Evolutionary conservation across 169 alveolate species (phyloP).

Genomic region (Plasmodium reichenowi): DNA sequence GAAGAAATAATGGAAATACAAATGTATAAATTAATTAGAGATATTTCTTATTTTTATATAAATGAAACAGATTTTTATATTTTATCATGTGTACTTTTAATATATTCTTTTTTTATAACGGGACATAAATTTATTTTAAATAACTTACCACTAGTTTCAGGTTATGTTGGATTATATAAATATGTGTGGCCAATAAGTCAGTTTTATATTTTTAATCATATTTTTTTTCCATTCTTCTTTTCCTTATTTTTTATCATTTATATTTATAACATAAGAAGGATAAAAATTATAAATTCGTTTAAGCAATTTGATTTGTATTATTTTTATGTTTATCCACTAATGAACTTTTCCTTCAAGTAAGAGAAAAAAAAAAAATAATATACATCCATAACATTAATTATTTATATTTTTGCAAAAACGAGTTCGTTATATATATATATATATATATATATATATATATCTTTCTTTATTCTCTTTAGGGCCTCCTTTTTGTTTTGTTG

Average conservation of each 20-base stretch:
- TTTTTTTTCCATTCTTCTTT: constrained; percentile 50
- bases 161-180: constrained; percentile 33
- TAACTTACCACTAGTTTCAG: constrained; percentile 31
- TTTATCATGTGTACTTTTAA: constrained; percentile 48
- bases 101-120: constrained; percentile 57
- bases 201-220: constrained; percentile 35
- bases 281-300: constrained; percentile 27
- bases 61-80: constrained; percentile 60
- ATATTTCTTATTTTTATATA: constrained; percentile 23
- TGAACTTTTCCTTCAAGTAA: constrained; percentile 62
- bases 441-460: background rate
- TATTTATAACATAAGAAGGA: constrained; percentile 38
- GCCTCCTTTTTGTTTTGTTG: constrained; percentile 16
- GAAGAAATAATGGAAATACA: constrained; percentile 37
- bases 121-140: constrained; percentile 56
- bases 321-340: constrained; percentile 50
- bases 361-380: background rate
- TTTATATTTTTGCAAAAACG: background rate
- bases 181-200: constrained; percentile 70
- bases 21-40: constrained; percentile 38
- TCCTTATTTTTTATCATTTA: constrained; percentile 32
- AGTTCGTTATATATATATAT: background rate
- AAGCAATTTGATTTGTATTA: constrained; percentile 29
- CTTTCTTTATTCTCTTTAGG: constrained; percentile 27
- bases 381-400: background rate